These are phyloP conservation scores for Gynandropsis gynandra DNA, from an alignment of 345 rosid genomes.

Conservation along the genomic window DNA sequence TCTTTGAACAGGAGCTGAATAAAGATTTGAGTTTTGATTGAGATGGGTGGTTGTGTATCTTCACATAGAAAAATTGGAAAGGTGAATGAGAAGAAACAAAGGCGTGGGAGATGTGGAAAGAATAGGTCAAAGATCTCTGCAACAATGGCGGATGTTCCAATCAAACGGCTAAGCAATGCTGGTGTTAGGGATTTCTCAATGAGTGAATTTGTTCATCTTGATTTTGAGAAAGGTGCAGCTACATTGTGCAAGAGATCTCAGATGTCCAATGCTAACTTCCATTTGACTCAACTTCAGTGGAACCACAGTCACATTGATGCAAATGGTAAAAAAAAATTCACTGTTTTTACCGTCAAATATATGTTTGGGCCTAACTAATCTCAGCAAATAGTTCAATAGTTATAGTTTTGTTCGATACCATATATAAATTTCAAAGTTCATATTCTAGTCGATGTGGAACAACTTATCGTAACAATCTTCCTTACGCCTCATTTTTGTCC, in stretches of 20 bases:
- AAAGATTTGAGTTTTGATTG: conserved; percentile 5
- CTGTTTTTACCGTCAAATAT: not conserved
- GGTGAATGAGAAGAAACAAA: conserved; percentile 25
- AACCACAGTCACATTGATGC: conserved; percentile 59
- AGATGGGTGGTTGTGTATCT: conserved; percentile 81
- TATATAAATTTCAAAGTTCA: too few species aligned
- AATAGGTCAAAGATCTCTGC: conserved; percentile 41
- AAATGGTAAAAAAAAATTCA: conserved; percentile 32
- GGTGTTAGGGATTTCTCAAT: conserved; percentile 43
- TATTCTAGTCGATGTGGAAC: too few species aligned
- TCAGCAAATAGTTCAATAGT: too few species aligned
- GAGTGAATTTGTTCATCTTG: conserved; percentile 48
- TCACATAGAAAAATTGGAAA: conserved; percentile 23
- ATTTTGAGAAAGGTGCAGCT: conserved; percentile 46
- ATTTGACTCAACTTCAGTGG: conserved; percentile 69
- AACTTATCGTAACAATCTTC: too few species aligned
- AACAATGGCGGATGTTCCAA: conserved; percentile 35
- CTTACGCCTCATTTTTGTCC: too few species aligned
- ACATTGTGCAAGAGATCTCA: conserved; percentile 52
- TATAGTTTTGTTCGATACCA: too few species aligned
- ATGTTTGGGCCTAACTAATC: too few species aligned
- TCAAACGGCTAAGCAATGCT: conserved; percentile 36
- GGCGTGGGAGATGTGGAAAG: conserved; percentile 25
- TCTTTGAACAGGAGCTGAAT: conserved; percentile 3
- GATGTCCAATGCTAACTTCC: conserved; percentile 48